These are phyloP conservation scores for Fagopyrum homotropicum DNA, from an alignment of 148 eudicot genomes.

Conservation along the genomic window DNA sequence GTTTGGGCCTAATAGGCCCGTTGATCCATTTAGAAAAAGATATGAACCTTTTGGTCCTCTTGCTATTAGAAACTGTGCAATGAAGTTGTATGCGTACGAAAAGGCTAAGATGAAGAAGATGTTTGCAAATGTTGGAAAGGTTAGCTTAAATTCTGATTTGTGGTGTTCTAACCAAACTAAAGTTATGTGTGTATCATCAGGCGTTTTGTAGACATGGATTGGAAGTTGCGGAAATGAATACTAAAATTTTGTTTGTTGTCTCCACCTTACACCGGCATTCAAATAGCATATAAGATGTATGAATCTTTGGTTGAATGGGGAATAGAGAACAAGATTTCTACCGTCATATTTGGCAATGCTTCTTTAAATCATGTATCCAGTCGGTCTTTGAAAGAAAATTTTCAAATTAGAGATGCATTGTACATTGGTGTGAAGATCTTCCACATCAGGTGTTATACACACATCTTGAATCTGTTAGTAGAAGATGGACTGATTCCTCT, in stretches of 20 bases:
- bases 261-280: constrained; percentile 4
- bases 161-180: constrained; percentile 9
- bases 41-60: too few relatives aligned
- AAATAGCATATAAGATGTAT: background rate
- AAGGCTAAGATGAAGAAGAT: constrained; percentile 11
- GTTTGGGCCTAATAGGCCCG: too few relatives aligned
- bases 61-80: too few relatives aligned
- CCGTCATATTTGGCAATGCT: too few relatives aligned
- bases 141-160: constrained; percentile 12
- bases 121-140: background rate
- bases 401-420: too few relatives aligned
- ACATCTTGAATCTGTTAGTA: too few relatives aligned
- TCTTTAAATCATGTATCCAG: too few relatives aligned
- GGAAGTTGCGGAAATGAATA: constrained; percentile 11
- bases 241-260: constrained; percentile 10
- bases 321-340: background rate
- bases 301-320: constrained; percentile 4
- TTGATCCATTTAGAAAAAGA: too few relatives aligned
- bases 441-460: too few relatives aligned
- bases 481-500: too few relatives aligned
- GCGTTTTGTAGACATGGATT: constrained; percentile 11
- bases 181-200: constrained; percentile 7
- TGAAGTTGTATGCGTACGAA: constrained; percentile 8
- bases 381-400: too few relatives aligned
- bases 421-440: too few relatives aligned